phyloP scores from a whole-genome alignment of 495 filamentous ascomycete genomes.

The Xylaria cubensis region DNA sequence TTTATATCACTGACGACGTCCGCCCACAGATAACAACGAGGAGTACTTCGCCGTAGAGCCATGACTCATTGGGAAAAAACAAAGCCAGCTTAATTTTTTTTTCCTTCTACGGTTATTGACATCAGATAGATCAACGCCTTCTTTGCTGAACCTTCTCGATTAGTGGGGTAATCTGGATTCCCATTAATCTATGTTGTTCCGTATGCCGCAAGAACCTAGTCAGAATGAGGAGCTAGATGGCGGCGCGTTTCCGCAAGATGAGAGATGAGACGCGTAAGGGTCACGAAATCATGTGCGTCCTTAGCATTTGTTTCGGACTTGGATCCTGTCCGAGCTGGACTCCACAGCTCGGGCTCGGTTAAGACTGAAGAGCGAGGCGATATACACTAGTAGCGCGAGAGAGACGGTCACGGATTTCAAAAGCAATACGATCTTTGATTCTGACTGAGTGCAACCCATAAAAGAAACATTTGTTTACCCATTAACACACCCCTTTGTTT shows the following conservation, averaged over 20 bases:
- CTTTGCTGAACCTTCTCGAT: background rate
- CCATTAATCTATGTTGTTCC: background rate
- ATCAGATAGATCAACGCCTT: background rate
- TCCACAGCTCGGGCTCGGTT: constrained; percentile 13
- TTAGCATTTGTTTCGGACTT: background rate
- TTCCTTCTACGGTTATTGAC: background rate
- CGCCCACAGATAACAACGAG: too few species aligned
- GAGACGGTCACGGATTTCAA: too few species aligned
- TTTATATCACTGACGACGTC: background rate
- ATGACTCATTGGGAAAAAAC: constrained; percentile 8
- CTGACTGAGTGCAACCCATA: too few species aligned
- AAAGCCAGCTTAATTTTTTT: background rate
- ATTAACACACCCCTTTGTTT: background rate
- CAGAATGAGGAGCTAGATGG: background rate
- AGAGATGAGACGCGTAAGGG: background rate
- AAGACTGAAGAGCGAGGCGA: background rate
- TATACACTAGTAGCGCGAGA: too few species aligned
- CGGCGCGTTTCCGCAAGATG: background rate
- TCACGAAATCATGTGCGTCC: constrained; percentile 10
- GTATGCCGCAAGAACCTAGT: background rate
- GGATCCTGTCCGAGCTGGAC: constrained; percentile 7
- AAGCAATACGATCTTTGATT: too few species aligned
- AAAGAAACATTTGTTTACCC: too few species aligned
- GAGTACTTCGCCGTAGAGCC: background rate
- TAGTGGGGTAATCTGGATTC: background rate